phyloP scores from a whole-genome alignment of 495 filamentous ascomycete genomes.

The Evansstolkia leycettana region DNA sequence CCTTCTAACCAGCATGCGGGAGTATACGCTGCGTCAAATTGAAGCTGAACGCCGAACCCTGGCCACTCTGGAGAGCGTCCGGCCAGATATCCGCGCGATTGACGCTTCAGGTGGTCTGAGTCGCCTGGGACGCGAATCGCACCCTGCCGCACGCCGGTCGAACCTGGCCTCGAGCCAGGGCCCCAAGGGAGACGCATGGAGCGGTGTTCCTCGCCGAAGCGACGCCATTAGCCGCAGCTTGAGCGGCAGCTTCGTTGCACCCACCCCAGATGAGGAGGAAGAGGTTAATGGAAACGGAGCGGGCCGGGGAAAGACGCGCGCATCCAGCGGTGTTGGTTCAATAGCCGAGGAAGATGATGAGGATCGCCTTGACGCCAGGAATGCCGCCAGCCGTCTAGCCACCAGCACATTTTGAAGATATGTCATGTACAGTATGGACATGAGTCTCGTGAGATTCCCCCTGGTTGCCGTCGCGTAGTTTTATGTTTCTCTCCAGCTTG shows the following conservation, averaged over 20 bases:
- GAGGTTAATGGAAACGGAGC: conserved; percentile 24
- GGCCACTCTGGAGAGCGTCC: conserved; percentile 80
- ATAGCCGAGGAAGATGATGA: conserved; percentile 82
- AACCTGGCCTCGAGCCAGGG: conserved; percentile 81
- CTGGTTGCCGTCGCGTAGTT: neutral
- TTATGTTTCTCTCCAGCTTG: conserved; percentile 10
- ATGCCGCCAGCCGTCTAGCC: conserved; percentile 86
- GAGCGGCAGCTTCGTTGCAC: conserved; percentile 51
- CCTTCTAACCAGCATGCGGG: conserved; percentile 65
- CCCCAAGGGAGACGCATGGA: conserved; percentile 94
- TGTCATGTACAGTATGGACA: neutral
- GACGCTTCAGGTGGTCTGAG: conserved; percentile 82
- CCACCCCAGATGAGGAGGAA: conserved; percentile 28
- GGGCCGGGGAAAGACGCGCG: conserved; percentile 43
- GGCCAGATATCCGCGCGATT: conserved; percentile 86
- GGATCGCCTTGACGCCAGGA: conserved; percentile 86
- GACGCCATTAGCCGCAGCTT: conserved; percentile 67
- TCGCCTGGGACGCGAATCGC: conserved; percentile 75
- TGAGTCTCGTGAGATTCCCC: too few species aligned
- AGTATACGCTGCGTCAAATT: conserved; percentile 90
- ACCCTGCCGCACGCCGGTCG: conserved; percentile 60
- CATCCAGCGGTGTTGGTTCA: conserved; percentile 43
- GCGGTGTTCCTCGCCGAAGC: conserved; percentile 72
- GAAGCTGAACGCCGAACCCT: conserved; percentile 89
- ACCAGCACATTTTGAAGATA: conserved; percentile 70